A percentile compares a stretch with the other conserved stretches of the same genome.
phyloP scores from a whole-genome alignment of 1,284 basidiomycete species.

The Marasmius fiardii region DNA sequence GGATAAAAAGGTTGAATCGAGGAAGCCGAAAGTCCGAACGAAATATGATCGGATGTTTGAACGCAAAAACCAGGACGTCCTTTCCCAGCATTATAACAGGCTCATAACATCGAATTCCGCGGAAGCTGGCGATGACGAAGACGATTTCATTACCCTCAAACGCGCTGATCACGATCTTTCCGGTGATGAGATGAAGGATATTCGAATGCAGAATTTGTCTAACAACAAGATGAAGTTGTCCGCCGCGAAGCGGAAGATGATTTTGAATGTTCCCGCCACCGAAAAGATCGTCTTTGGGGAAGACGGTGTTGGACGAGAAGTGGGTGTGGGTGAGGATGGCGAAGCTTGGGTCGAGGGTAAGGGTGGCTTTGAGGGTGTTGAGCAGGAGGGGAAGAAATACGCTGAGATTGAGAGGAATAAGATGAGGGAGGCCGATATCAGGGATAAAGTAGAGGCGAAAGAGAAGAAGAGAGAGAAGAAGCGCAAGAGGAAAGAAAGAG shows the following conservation, averaged over 20 bases:
- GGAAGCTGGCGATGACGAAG: slow-evolving; percentile 41
- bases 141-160: slow-evolving; percentile 93
- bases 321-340: slow-evolving; percentile 78
- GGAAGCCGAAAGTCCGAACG: slow-evolving; percentile 61
- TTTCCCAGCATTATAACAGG: slow-evolving; percentile 90
- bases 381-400: slow-evolving; percentile 66
- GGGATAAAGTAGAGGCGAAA: slow-evolving; percentile 80
- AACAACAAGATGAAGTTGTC: slow-evolving; percentile 64
- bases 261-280: slow-evolving; percentile 58
- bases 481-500: slow-evolving; percentile 84
- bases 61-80: slow-evolving; percentile 91
- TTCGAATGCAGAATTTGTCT: slow-evolving; percentile 39
- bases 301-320: slow-evolving; percentile 73
- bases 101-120: slow-evolving; percentile 57
- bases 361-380: slow-evolving; percentile 57
- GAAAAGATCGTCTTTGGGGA: slow-evolving; percentile 87
- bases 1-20: slow-evolving; percentile 24
- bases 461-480: slow-evolving; percentile 88
- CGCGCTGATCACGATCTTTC: slow-evolving; percentile 83
- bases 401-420: slow-evolving; percentile 70
- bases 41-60: slow-evolving; percentile 99
- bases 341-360: slow-evolving; percentile 63
- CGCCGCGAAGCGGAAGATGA: slow-evolving; percentile 73
- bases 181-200: slow-evolving; percentile 23
- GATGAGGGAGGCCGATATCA: slow-evolving; percentile 69